Evolutionary conservation across 345 rosid genomes (phyloP).

Genomic region (Laguncularia racemosa): DNA sequence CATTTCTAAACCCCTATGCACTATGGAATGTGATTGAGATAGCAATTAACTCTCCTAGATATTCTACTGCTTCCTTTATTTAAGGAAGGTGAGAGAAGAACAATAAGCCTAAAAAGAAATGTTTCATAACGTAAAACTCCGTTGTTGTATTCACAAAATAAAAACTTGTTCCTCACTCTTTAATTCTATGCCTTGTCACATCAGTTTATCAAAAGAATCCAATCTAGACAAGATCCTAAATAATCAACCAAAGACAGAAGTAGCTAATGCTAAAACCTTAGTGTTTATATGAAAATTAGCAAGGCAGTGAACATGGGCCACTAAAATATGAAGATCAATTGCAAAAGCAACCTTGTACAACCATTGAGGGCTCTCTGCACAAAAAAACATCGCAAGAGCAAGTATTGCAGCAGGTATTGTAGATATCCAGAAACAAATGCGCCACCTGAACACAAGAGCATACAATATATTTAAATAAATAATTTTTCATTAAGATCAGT

Average conservation of each 20-base stretch:
- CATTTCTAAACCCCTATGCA: too few species aligned
- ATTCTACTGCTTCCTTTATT: too few species aligned
- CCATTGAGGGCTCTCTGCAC: constrained; percentile 93
- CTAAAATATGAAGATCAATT: neutral
- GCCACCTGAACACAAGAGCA: constrained; percentile 61
- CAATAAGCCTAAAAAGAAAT: neutral
- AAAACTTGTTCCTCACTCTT: too few species aligned
- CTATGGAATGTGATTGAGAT: too few species aligned
- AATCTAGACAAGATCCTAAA: too few species aligned
- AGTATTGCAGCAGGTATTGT: constrained; percentile 77
- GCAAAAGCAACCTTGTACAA: constrained; percentile 61
- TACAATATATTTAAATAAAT: constrained; percentile 3
- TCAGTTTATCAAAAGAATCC: too few species aligned
- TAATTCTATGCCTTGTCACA: too few species aligned
- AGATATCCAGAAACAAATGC: constrained; percentile 84
- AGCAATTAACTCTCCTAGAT: too few species aligned
- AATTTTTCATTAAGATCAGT: neutral
- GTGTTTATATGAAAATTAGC: neutral
- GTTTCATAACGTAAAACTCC: too few species aligned
- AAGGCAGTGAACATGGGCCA: neutral
- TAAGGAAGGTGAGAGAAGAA: neutral
- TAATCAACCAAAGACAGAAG: too few species aligned
- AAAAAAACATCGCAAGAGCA: constrained; percentile 67
- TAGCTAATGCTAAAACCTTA: neutral
- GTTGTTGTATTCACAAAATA: too few species aligned